Evolutionary conservation across 345 rosid species (phyloP).

Genomic region (Passiflora organensis): DNA sequence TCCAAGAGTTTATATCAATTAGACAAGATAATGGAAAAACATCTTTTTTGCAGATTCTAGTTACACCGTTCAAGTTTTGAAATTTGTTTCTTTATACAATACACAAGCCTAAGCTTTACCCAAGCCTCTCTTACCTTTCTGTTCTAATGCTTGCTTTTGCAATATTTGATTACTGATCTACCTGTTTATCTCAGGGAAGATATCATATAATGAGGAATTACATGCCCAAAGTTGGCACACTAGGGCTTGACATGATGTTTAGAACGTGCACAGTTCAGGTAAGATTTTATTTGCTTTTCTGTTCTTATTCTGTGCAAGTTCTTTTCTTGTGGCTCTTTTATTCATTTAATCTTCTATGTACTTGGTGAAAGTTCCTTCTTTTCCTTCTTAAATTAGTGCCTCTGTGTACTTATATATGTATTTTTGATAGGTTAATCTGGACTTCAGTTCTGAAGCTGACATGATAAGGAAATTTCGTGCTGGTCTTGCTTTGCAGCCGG

Average conservation of each 20-base stretch:
- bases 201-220: conserved; percentile 94
- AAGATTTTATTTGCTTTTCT: conserved; percentile 12
- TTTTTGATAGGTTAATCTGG: conserved; percentile 78
- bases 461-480: conserved; percentile 95
- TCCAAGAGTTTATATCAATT: background rate
- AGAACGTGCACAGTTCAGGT: conserved; percentile 99
- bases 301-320: conserved; percentile 5
- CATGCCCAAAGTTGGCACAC: conserved; percentile 96
- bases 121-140: background rate
- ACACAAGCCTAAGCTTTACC: too few species aligned
- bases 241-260: conserved; percentile 98
- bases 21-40: background rate
- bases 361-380: background rate
- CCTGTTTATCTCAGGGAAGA: conserved; percentile 70
- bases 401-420: conserved; percentile 2
- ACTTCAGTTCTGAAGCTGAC: conserved; percentile 91
- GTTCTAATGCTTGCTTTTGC: conserved; percentile 10
- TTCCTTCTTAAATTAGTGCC: background rate
- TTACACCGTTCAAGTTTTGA: too few species aligned
- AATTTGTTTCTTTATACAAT: too few species aligned
- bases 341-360: conserved; percentile 2
- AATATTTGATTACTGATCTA: conserved; percentile 11
- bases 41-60: too few species aligned
- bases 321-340: conserved; percentile 4
- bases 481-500: conserved; percentile 97